Conservation (phyloP, 177 flowering plant genomes). For the Telopea speciosissima region DNA sequence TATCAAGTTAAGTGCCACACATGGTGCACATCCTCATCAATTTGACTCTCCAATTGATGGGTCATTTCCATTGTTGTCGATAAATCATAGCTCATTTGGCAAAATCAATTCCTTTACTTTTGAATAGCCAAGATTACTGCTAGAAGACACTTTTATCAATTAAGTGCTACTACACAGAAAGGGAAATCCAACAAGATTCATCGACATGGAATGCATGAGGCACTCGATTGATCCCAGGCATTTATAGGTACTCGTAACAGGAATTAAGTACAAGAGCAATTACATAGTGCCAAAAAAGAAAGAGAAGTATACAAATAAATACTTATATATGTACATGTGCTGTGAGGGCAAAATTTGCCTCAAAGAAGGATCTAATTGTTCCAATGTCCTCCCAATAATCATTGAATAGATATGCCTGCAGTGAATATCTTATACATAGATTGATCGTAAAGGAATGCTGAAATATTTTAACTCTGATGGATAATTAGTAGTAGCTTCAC, state of each 20-base stretch:
- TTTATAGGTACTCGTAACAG: no score
- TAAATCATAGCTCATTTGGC: no score
- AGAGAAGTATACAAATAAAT: neutral
- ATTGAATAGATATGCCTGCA: constrained; percentile 91
- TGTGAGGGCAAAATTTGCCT: constrained; percentile 94
- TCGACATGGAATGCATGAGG: neutral
- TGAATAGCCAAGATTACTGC: no score
- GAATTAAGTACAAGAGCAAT: no score
- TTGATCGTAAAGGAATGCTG: constrained; percentile 7
- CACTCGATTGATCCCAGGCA: neutral
- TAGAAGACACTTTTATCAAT: neutral
- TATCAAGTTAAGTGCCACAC: no score
- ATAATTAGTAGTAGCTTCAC: neutral
- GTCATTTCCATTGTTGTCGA: no score
- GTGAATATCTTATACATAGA: constrained; percentile 13
- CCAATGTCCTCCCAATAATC: constrained; percentile 99
- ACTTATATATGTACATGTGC: constrained; percentile 53
- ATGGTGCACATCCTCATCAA: no score
- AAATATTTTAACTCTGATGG: neutral
- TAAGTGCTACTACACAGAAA: no score
- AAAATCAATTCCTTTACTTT: no score
- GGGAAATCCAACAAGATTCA: no score
- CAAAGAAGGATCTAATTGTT: constrained; percentile 90
- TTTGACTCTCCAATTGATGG: no score
- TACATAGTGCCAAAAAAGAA: no score